A percentile compares a stretch with the other conserved stretches of the same genome.
These are phyloP conservation scores for Phytophthora melonis DNA, from an alignment of 352 stramenopile genomes.

Conservation along the genomic window DNA sequence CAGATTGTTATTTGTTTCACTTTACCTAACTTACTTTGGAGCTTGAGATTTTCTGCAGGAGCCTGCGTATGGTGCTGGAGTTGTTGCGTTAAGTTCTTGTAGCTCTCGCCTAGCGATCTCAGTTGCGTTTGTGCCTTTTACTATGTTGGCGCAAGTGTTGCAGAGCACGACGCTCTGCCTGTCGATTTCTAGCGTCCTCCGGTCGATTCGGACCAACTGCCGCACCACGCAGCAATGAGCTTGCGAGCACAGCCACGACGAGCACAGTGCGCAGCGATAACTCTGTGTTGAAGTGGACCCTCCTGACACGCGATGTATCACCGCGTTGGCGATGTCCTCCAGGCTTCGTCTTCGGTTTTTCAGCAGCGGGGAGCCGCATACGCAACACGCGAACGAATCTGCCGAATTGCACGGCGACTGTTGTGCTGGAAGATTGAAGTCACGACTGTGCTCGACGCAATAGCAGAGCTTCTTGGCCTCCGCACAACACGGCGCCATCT, in stretches of 20 bases:
- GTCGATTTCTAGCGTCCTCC: not conserved
- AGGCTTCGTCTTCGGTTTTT: conserved; percentile 16
- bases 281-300: not conserved
- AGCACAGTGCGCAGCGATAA: conserved; percentile 23
- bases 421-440: conserved; percentile 8
- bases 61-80: conserved; percentile 3
- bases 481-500: conserved; percentile 19
- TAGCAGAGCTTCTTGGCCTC: conserved; percentile 33
- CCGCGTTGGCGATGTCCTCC: conserved; percentile 9
- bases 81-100: conserved; percentile 15
- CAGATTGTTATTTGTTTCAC: not conserved
- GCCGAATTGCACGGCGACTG: not conserved
- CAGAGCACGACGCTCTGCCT: conserved; percentile 18
- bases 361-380: conserved; percentile 4
- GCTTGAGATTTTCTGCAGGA: conserved; percentile 10
- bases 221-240: conserved; percentile 11
- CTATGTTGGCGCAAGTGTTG: conserved; percentile 2
- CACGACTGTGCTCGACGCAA: conserved; percentile 18
- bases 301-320: conserved; percentile 2
- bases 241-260: conserved; percentile 18
- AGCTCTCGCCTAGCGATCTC: conserved; percentile 24
- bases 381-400: conserved; percentile 19
- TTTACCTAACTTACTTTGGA: no score
- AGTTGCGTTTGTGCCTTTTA: conserved; percentile 7
- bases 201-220: conserved; percentile 21